Evolutionary conservation across 2,329 filamentous ascomycete species (phyloP), one percentile per base, ranked within the genome.

Genomic region (Aureobasidium sp.): DNA sequence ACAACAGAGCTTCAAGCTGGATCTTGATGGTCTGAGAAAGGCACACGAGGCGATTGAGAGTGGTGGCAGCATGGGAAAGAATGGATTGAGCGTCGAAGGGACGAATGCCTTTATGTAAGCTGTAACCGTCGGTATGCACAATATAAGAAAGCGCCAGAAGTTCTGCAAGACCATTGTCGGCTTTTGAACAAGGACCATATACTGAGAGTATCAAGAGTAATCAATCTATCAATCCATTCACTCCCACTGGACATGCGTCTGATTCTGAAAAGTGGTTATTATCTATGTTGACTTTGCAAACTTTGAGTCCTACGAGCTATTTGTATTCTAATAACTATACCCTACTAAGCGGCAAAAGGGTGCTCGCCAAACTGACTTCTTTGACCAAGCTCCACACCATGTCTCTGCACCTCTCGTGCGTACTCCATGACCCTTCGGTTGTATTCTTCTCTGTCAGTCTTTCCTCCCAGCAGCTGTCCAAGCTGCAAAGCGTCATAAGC

Each of bases 401-500:
- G 61, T 35, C 59, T 64, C 59, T 73, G 70, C 17, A 71, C 59
- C 3, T 61, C 64, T 34, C 60, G 60, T 40, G 70, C 69, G 62
- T 66, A 71, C 0, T 62, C 64, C 60, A 71, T 57, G 0, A 66
- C 66, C 51, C 65, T 57, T 29, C 50, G 57, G 54, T 69, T 68
- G 67, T 73, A 74, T 42, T 66, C 57, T 4, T 60, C 55, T 39
- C 63, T 55, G 2, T 60, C 57, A 30, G 70, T 64, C 44, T 70
- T 64, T 0, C 71, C 72, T 6, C 62, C 57, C 55, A 73, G 62
- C 56, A 71, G 67, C 54, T 68, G 64, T 1, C 64, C 72, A 12
- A 76, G 56, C 4, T 63, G 64, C 58, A 72, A 60, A 3, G 70
- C 70, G 58, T 76, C 71, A 37, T 69, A 70, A 2, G 72, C 74